Conservation (phyloP, 495 filamentous ascomycete genomes). For the Glutinoglossum americanum region DNA sequence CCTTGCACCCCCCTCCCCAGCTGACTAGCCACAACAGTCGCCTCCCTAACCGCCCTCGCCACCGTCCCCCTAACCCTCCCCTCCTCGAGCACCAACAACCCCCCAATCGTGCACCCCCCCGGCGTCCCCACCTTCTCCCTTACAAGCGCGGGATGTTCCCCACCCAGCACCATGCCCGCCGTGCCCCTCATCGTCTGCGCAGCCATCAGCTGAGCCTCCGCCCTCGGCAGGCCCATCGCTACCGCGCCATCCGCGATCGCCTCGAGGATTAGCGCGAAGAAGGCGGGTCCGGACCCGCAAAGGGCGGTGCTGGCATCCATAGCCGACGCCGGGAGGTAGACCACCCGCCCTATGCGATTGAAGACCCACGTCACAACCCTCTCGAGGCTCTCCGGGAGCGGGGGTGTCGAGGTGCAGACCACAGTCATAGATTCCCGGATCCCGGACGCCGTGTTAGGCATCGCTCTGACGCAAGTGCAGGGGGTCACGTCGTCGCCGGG, state of each 20-base stretch:
- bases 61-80: conserved; percentile 47
- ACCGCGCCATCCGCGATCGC: conserved; percentile 59
- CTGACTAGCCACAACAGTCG: conserved; percentile 52
- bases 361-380: conserved; percentile 56
- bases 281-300: conserved; percentile 60
- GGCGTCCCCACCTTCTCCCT: conserved; percentile 62
- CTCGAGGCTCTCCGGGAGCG: conserved; percentile 20
- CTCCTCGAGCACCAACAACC: conserved; percentile 56
- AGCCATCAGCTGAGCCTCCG: conserved; percentile 59
- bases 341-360: conserved; percentile 42
- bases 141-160: conserved; percentile 57
- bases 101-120: conserved; percentile 62
- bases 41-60: conserved; percentile 52
- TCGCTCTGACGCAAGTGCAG: conserved; percentile 44
- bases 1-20: conserved; percentile 29
- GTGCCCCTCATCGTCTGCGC: conserved; percentile 60
- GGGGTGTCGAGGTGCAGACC: conserved; percentile 37
- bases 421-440: conserved; percentile 70
- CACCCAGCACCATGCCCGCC: conserved; percentile 43
- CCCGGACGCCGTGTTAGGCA: conserved; percentile 56
- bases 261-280: conserved; percentile 58
- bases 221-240: conserved; percentile 57
- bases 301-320: conserved; percentile 63
- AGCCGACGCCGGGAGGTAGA: conserved; percentile 35
- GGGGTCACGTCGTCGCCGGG: conserved; percentile 10